Conservation (phyloP, 176 grass and related monocot genomes). For the Neostapfia colusana region DNA sequence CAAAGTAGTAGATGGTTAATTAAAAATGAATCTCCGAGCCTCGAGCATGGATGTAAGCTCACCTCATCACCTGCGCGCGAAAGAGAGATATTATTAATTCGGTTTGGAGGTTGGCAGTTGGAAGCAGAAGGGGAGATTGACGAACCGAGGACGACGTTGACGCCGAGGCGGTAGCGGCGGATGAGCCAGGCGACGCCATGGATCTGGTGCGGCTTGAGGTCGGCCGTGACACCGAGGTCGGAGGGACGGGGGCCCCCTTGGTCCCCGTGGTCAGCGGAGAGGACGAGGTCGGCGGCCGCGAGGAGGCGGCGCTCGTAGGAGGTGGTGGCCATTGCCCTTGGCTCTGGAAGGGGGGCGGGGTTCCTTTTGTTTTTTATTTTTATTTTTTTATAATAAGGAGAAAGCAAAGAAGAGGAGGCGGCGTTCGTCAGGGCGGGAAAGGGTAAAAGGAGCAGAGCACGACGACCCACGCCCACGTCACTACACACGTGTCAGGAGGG, state of each 20-base stretch:
- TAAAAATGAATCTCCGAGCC: neutral
- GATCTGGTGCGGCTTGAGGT: slow-evolving; percentile 82
- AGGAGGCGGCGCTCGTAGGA: slow-evolving; percentile 60
- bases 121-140: neutral
- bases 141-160: slow-evolving; percentile 79
- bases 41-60: slow-evolving; percentile 3
- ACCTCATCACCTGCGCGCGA: slow-evolving; percentile 63
- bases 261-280: slow-evolving; percentile 40
- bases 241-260: neutral
- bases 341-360: no score
- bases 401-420: no score
- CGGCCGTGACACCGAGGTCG: slow-evolving; percentile 59
- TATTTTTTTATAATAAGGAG: no score
- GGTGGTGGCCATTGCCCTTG: neutral
- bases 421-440: neutral
- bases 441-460: neutral
- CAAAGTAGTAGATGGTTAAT: neutral
- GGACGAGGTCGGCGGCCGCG: slow-evolving; percentile 59
- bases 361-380: no score
- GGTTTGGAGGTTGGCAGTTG: neutral
- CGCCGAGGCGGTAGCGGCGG: slow-evolving; percentile 72
- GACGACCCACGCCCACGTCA: neutral
- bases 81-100: neutral
- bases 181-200: slow-evolving; percentile 80
- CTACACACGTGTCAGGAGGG: neutral